Conservation (phyloP, 1,284 basidiomycete species). For the Somion occarium region DNA sequence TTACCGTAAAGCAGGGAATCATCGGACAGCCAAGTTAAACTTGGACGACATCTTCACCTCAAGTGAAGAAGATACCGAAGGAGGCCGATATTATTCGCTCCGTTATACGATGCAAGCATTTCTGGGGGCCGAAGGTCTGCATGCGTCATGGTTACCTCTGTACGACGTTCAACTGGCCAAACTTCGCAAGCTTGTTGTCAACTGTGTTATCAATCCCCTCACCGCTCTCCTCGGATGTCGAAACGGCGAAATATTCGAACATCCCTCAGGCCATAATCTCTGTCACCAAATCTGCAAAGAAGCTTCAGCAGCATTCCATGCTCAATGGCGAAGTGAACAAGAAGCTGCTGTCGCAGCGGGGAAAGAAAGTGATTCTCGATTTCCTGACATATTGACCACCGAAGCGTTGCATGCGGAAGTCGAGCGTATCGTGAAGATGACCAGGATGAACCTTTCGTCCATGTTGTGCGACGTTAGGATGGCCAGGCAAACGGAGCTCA, state of each 20-base stretch:
- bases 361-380: conserved; percentile 25
- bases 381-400: conserved; percentile 36
- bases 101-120: conserved; percentile 69
- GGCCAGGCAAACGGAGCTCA: conserved; percentile 68
- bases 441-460: conserved; percentile 68
- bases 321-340: conserved; percentile 39
- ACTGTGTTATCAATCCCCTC: conserved; percentile 84
- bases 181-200: conserved; percentile 82
- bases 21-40: conserved; percentile 21
- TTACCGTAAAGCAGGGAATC: neutral
- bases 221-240: conserved; percentile 79
- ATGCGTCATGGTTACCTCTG: conserved; percentile 67
- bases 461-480: conserved; percentile 69
- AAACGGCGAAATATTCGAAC: conserved; percentile 70
- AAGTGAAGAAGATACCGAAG: conserved; percentile 19
- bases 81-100: conserved; percentile 50
- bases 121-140: conserved; percentile 50
- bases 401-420: conserved; percentile 46
- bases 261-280: conserved; percentile 39
- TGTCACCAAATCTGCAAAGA: conserved; percentile 51
- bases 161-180: conserved; percentile 67
- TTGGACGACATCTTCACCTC: conserved; percentile 53
- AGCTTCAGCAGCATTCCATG: conserved; percentile 55
- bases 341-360: conserved; percentile 20
- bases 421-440: conserved; percentile 48